Evolutionary conservation across 2,329 filamentous ascomycete species (phyloP).

Genomic region (Mollisiaceae sp.): DNA sequence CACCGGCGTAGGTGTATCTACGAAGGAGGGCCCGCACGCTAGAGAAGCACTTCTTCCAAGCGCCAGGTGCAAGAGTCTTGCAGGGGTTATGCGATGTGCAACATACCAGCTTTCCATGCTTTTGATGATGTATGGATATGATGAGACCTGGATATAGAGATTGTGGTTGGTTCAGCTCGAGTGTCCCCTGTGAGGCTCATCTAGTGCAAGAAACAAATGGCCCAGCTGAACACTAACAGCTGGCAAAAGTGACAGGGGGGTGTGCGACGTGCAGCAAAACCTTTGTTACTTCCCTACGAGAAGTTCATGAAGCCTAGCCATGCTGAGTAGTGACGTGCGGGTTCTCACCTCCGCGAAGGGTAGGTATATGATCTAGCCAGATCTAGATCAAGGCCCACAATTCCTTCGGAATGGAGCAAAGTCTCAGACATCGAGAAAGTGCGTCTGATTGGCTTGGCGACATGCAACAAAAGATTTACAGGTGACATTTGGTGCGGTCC

Average conservation of each 20-base stretch:
- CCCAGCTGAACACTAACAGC: neutral
- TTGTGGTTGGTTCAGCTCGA: neutral
- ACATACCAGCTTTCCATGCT: neutral
- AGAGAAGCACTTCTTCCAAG: no score
- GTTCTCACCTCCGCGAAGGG: no score
- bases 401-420: no score
- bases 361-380: no score
- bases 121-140: neutral
- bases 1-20: no score
- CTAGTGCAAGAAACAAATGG: neutral
- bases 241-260: conserved; percentile 11
- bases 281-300: neutral
- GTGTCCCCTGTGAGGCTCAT: neutral
- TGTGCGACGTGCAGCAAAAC: conserved; percentile 13
- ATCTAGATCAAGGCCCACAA: no score
- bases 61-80: neutral
- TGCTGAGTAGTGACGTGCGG: neutral
- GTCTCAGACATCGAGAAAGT: no score
- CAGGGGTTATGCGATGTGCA: conserved; percentile 14
- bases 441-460: neutral
- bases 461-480: neutral
- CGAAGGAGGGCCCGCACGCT: no score
- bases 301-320: neutral
- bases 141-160: neutral
- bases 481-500: neutral